Evolutionary conservation across 2,329 filamentous ascomycete species (phyloP), one percentile per base, ranked within the genome.

Genomic region (Epichloe gansuensis): DNA sequence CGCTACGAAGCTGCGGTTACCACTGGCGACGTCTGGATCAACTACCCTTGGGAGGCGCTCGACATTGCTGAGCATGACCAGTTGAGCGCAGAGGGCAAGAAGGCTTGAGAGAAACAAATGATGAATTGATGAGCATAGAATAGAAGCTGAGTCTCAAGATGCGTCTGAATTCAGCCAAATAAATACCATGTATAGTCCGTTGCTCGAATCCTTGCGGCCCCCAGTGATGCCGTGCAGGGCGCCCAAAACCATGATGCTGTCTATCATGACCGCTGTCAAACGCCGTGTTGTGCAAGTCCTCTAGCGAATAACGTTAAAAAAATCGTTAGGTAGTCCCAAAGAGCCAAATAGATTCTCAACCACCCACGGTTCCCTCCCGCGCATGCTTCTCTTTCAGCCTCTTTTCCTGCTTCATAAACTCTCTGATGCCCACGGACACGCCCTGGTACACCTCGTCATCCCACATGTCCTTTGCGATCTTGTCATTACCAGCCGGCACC

Each of bases 321-420:
- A 15, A 25, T 8, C 8, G 28, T 31, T 4, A 4, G 28, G 3
- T 31, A 31, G 28, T 31, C 28, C 28, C 21, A 25, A 37, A 3
- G 17, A 34, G 13, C 17, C 15, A n/a, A 12, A 25, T 17, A 21
- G 21, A 17, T 34, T 3, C 0, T 51, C 43, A 51, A 31, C 69
- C 70, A 1, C 73, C 72, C n/a, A 64, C 50, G 2, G 71, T 73
- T n/a, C 76, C 73, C 52, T 82, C 80, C 50, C 74, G 70, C 61
- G 71, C 67, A 65, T 91, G 87, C 67, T 81, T 85, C 67, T 87
- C 76, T 68, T 88, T 91, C 55, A 98, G 69, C 67, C 75, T 85
- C 77, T 97, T 97, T 73, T 98, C 93, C 55, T 85, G 90, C 73
- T 86, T 89, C 91, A 98, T 97, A 63, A 98, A 98, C 67, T 95